phyloP scores from a whole-genome alignment of 2,329 filamentous ascomycete species.

The Aspergillus sergii region DNA sequence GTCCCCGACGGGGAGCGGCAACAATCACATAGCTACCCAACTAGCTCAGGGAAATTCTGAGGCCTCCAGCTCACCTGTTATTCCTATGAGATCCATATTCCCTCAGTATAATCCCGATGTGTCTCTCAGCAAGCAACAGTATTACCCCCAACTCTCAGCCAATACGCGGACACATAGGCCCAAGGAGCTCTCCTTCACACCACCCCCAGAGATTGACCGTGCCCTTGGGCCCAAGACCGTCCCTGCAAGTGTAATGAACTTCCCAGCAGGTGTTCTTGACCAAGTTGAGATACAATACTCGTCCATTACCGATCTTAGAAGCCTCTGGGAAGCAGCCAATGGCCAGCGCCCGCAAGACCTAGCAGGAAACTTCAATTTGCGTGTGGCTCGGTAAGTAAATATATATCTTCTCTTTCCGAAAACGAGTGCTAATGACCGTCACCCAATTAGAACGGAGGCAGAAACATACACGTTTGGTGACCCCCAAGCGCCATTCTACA shows the following conservation, averaged over 20 bases:
- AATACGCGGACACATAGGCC: conserved; percentile 17
- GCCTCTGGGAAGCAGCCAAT: conserved; percentile 50
- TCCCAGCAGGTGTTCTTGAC: conserved; percentile 40
- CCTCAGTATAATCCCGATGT: conserved; percentile 46
- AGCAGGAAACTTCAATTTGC: conserved; percentile 41
- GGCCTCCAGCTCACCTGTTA: conserved; percentile 32
- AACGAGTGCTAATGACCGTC: conserved; percentile 22
- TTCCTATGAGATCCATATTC: conserved; percentile 50
- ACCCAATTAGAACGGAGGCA: conserved; percentile 37
- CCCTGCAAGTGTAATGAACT: conserved; percentile 46
- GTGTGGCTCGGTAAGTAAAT: conserved; percentile 43
- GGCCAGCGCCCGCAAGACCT: conserved; percentile 41
- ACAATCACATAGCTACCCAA: conserved; percentile 7
- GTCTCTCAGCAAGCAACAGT: conserved; percentile 39
- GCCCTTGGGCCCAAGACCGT: conserved; percentile 44
- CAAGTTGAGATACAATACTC: conserved; percentile 41
- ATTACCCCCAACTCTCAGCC: conserved; percentile 32
- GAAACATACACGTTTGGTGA: conserved; percentile 49
- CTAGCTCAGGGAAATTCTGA: conserved; percentile 21
- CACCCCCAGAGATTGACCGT: conserved; percentile 38
- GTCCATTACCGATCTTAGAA: conserved; percentile 41
- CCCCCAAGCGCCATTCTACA: conserved; percentile 47
- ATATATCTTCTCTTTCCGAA: background rate
- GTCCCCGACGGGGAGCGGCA: conserved; percentile 15
- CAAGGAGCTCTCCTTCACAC: conserved; percentile 33